Base-by-base conservation (phyloP, 371 early-diverging fungal species). In the Saksenaea oblongispora region DNA sequence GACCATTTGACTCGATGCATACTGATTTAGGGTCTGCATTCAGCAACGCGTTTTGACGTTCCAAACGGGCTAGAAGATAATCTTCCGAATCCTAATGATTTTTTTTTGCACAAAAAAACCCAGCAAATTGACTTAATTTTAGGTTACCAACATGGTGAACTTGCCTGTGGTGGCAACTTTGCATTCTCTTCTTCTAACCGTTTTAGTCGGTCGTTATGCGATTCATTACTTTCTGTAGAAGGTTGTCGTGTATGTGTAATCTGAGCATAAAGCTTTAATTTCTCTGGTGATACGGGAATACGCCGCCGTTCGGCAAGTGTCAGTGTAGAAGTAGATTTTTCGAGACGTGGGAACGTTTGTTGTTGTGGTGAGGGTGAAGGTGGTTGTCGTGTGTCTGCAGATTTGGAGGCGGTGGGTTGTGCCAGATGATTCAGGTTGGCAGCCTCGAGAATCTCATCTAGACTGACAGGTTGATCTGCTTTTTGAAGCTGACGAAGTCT, bases 11-110 rank as follows among this genome's bases (percentile, higher is more conserved):
- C 69, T 84, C 83, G 47, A 84, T 85, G 63, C 82, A 84, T 34
- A 86, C 68, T 0, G 85, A 78, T 68, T 87, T 87, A 9, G 85
- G 87, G 54, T 87, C 85, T 34, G 81, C 82, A 44, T 80, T 78
- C 36, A 87, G 69, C 60, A 85, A 64, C 3, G 81, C 82, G 66
- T 85, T 87, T 69, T 87, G 87, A 61, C 80, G 74, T 61, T 87
- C 87, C 24, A 87, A 57, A 14, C 78, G 81, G 31, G 85, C 83
- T 58, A 87, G 61, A 59, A 87, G 59, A 62, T 82, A 84, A 17
- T 83, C 79, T 39, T 82, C 85, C 14, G 84, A 80, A 51, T 80
- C 83, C 85, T 86, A 61, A 58, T 18, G 51, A 54, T 37, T n/a
- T n/a, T n/a, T n/a, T n/a, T n/a, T n/a, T 17, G n/a, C 22, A 27